Evolutionary conservation across 2,329 filamentous ascomycete genomes (phyloP).

Genomic region (Tolypocladium inflatum): DNA sequence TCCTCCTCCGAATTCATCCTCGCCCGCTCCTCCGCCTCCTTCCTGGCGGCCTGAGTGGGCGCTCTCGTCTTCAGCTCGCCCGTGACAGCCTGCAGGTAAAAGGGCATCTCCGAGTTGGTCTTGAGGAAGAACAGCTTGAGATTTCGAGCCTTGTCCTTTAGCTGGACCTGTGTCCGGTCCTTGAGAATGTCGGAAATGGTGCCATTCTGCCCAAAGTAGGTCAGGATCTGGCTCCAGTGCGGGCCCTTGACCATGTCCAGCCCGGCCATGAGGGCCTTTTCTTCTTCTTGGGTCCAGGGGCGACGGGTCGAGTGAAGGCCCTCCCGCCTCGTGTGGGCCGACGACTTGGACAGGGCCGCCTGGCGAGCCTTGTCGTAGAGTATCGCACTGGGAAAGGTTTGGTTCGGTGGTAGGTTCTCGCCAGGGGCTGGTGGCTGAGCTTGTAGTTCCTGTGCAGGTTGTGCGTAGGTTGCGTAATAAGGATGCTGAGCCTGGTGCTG

Average conservation of each 20-base stretch:
- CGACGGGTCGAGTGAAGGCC: slow-evolving; percentile 55
- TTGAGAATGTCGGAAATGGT: slow-evolving; percentile 75
- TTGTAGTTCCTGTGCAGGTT: slow-evolving; percentile 23
- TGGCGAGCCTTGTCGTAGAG: slow-evolving; percentile 51
- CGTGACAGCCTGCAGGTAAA: slow-evolving; percentile 78
- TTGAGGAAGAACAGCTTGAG: slow-evolving; percentile 88
- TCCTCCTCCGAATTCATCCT: slow-evolving; percentile 50
- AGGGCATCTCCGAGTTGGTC: slow-evolving; percentile 82
- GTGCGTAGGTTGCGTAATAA: slow-evolving; percentile 22
- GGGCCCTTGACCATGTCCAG: slow-evolving; percentile 83
- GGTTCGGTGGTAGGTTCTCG: slow-evolving; percentile 43
- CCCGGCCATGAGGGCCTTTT: slow-evolving; percentile 81
- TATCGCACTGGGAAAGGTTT: slow-evolving; percentile 43
- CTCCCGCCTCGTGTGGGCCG: slow-evolving; percentile 44
- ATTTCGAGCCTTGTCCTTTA: slow-evolving; percentile 88
- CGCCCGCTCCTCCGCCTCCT: slow-evolving; percentile 56
- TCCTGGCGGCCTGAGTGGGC: slow-evolving; percentile 61
- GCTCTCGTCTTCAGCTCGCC: slow-evolving; percentile 82
- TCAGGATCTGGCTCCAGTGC: slow-evolving; percentile 87
- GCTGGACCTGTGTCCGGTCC: slow-evolving; percentile 81
- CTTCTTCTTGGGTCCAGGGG: slow-evolving; percentile 83
- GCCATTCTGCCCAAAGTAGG: slow-evolving; percentile 71
- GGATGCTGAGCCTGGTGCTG: slow-evolving; percentile 26
- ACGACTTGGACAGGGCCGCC: slow-evolving; percentile 46
- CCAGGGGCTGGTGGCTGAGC: slow-evolving; percentile 18